Conservation (phyloP, 352 stramenopile genomes). For the Phytophthora tentaculata region DNA sequence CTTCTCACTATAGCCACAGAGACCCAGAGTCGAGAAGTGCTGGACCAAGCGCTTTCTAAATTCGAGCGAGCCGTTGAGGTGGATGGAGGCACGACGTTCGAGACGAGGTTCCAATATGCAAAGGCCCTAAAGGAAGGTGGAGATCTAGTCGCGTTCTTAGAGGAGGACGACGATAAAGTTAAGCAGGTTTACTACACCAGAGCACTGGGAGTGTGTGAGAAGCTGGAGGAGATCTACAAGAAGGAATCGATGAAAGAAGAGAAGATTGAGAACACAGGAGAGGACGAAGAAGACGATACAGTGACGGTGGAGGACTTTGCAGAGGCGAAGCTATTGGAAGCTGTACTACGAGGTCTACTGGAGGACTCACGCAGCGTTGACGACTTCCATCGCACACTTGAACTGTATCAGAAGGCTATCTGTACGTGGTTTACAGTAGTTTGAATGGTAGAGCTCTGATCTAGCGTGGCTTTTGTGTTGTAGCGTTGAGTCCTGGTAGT, state of each 20-base stretch:
- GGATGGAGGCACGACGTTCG: conserved; percentile 82
- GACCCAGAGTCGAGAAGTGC: conserved; percentile 56
- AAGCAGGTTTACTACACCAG: conserved; percentile 29
- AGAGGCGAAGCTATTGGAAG: conserved; percentile 60
- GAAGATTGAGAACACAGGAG: conserved; percentile 7
- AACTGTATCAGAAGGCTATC: conserved; percentile 63
- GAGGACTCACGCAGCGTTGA: conserved; percentile 27
- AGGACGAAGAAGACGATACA: conserved; percentile 53
- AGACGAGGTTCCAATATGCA: conserved; percentile 81
- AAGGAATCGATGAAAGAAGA: conserved; percentile 24
- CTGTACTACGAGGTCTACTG: conserved; percentile 48
- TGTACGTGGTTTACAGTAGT: conserved; percentile 28
- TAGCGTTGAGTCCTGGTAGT: conserved; percentile 62
- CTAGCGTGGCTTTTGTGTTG: conserved; percentile 8
- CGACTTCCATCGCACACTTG: conserved; percentile 55
- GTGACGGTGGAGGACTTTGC: conserved; percentile 55
- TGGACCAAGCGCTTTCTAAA: conserved; percentile 67
- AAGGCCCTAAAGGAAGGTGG: conserved; percentile 62
- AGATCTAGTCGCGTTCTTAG: conserved; percentile 62
- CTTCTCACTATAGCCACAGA: conserved; percentile 81
- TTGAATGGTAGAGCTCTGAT: neutral
- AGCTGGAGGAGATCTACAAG: conserved; percentile 52
- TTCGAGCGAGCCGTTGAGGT: conserved; percentile 81
- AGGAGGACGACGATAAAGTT: conserved; percentile 28
- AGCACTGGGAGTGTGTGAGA: conserved; percentile 37